Base-by-base conservation (phyloP, 2,329 filamentous ascomycete genomes). In the Fusarium nisikadoi region DNA sequence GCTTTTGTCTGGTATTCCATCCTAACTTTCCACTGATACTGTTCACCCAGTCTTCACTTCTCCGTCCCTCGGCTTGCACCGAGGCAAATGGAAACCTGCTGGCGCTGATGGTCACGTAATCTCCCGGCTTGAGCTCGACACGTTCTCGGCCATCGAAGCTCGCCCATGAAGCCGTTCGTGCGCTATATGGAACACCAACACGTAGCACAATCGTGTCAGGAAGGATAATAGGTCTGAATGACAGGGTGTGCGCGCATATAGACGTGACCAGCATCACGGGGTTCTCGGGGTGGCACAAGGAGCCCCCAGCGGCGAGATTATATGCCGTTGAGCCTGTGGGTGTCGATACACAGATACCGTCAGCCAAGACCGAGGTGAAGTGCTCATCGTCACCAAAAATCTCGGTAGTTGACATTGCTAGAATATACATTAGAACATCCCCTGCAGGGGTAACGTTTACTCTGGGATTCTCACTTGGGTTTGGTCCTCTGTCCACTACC, bases 271-370 rank as follows among this genome's bases (percentile, higher is more conserved):
- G 90, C 82, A 98, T 97, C 52, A 98, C 95, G 0, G 95, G 96
- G 80, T 98, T 98, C 76, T 98, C 96, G 0, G 95, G 95, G 79
- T 98, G 95, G 78, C 94, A 98, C 29, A 98, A 88, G 6, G 94
- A 97, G 25, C 95, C 95, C n/a, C 96, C 96, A 0, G 95, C 95
- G 0, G 95, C 95, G 25, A 98, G 91, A 79, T 97, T 98, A 83
- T 98, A 98, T 23, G 95, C 95, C 19, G 95, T 98, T 10, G 93
- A 96, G 19, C 95, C 96, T 0, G 96, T 98, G 0, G 95, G 96
- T 10, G 95, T 98, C 3, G 95, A 94, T 29, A 98, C 93, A 79
- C 94, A 97, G 65, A 98, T 90, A 17, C 95, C 95, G 79, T 98
- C 96, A 29, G 95, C 96, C 74, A 96, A 91, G 11, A 98, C 90